These are phyloP conservation scores for Vitis amurensis DNA, from an alignment of 164 flowering plant genomes.

Conservation along the genomic window DNA sequence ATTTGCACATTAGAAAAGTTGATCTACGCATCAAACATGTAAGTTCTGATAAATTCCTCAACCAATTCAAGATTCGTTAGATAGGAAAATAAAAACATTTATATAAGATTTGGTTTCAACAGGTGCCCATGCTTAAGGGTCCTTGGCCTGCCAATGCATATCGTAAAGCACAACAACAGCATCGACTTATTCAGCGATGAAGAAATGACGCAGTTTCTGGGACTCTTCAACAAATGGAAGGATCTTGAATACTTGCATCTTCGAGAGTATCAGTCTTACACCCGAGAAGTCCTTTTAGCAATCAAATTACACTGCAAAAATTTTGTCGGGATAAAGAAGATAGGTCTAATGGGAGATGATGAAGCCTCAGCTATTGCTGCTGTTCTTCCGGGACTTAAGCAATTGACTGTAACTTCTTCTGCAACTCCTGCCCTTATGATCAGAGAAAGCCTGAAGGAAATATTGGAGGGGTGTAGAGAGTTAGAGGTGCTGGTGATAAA, in stretches of 20 bases:
- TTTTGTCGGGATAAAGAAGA: constrained; percentile 1
- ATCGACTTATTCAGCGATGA: background rate
- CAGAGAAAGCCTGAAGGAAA: background rate
- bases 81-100: no score
- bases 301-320: constrained; percentile 1
- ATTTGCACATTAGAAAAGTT: background rate
- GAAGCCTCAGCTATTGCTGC: background rate
- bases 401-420: background rate
- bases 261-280: background rate
- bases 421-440: background rate
- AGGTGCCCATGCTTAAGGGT: constrained; percentile 4
- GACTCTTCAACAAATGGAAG: constrained; percentile 1
- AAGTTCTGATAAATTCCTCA: background rate
- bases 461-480: constrained; percentile 2
- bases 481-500: constrained; percentile 1
- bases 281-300: background rate
- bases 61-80: background rate
- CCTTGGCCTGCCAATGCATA: background rate
- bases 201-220: background rate
- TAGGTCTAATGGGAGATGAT: background rate
- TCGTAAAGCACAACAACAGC: background rate
- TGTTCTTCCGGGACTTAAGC: background rate
- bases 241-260: background rate
- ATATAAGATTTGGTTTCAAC: background rate
- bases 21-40: background rate